These are phyloP conservation scores for Zanthoxylum bungeanum DNA, from an alignment of 345 rosid species.

Conservation along the genomic window DNA sequence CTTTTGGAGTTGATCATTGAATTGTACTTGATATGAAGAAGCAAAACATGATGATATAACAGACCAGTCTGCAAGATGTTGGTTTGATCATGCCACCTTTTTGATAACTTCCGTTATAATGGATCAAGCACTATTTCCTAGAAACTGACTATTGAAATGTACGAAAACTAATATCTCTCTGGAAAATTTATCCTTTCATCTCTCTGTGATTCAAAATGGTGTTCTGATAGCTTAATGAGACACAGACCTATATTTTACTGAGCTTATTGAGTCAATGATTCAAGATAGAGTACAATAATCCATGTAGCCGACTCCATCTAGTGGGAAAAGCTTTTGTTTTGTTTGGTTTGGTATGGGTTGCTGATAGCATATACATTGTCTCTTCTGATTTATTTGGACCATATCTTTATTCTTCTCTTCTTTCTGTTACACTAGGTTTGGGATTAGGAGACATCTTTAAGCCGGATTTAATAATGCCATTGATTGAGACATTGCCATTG, in stretches of 20 bases:
- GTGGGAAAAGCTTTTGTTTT: too few relatives aligned
- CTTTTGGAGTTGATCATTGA: not conserved
- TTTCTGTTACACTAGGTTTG: conserved; percentile 52
- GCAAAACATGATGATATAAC: too few relatives aligned
- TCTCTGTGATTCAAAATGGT: not conserved
- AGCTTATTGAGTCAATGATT: too few relatives aligned
- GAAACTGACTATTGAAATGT: not conserved
- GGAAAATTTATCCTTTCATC: too few relatives aligned
- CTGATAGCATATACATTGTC: not conserved
- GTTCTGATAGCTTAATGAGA: too few relatives aligned
- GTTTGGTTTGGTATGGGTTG: too few relatives aligned
- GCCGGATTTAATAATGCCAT: conserved; percentile 90
- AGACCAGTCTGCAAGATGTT: too few relatives aligned
- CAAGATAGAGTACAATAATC: too few relatives aligned
- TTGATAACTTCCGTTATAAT: not conserved
- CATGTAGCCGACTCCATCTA: too few relatives aligned
- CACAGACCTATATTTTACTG: too few relatives aligned
- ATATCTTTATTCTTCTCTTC: conserved; percentile 1
- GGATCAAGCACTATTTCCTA: not conserved
- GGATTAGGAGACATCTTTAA: conserved; percentile 81
- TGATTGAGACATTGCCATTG: conserved; percentile 64
- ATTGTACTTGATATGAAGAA: not conserved
- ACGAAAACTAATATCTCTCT: not conserved
- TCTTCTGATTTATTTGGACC: not conserved
- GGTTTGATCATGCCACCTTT: too few relatives aligned